Evolutionary conservation across 192 early-diverging fungal genomes (phyloP).

Genomic region (Backusella liffmaniae): DNA sequence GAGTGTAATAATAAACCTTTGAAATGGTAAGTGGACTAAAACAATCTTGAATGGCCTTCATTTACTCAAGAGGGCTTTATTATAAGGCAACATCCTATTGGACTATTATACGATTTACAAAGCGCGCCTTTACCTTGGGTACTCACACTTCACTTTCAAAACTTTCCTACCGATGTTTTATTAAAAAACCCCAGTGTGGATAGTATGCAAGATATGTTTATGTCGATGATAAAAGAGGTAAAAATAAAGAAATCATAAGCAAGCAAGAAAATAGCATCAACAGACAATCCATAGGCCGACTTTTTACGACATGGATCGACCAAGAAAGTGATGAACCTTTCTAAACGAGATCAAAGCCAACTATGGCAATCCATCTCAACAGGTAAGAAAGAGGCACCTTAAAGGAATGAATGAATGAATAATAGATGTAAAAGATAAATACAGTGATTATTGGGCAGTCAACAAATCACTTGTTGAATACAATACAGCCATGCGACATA

Average conservation of each 20-base stretch:
- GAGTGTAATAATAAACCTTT: constrained; percentile 67
- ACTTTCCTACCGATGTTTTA: constrained; percentile 69
- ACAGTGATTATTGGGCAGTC: constrained; percentile 61
- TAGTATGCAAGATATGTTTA: constrained; percentile 72
- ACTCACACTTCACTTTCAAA: constrained; percentile 72
- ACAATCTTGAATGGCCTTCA: neutral
- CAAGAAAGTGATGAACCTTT: constrained; percentile 84
- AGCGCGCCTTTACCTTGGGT: constrained; percentile 65
- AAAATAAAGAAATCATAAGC: too few relatives aligned
- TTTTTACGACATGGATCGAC: constrained; percentile 79
- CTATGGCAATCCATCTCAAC: constrained; percentile 71
- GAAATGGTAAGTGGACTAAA: constrained; percentile 58
- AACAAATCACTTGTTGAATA: constrained; percentile 53
- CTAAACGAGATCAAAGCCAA: constrained; percentile 78
- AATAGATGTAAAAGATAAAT: constrained; percentile 39
- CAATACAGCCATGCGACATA: constrained; percentile 42
- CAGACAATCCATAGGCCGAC: constrained; percentile 50
- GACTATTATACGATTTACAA: constrained; percentile 72
- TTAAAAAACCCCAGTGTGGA: constrained; percentile 57
- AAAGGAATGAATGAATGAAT: neutral
- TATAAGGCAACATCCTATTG: constrained; percentile 83
- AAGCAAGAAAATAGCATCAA: too few relatives aligned
- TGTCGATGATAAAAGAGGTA: constrained; percentile 88
- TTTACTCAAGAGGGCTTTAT: neutral
- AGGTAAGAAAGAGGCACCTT: constrained; percentile 37